These are phyloP conservation scores for Geotrichum restrictum DNA, from an alignment of 1,139 yeast species.

Conservation along the genomic window DNA sequence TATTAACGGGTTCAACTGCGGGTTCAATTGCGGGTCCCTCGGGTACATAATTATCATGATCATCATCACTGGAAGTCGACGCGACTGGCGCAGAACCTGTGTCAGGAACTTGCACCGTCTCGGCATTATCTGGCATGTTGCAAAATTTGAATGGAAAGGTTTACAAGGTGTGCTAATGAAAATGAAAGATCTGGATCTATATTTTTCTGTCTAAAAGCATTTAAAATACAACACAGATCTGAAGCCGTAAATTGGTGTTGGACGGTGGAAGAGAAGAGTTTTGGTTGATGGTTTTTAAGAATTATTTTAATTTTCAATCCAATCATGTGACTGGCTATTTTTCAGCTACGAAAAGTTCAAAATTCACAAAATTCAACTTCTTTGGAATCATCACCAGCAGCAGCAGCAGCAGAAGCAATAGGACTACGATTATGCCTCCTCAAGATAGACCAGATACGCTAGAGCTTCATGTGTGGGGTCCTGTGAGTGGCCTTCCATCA, in stretches of 20 bases:
- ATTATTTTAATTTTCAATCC: background rate
- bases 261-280: background rate
- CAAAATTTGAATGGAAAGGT: background rate
- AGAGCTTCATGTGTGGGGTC: constrained; percentile 60
- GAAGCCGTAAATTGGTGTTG: background rate
- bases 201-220: background rate
- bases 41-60: too few relatives aligned
- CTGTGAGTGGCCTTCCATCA: constrained; percentile 32
- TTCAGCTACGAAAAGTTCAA: background rate
- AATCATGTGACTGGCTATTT: background rate
- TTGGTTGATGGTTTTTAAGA: background rate
- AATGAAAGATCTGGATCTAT: background rate
- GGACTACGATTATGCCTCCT: background rate
- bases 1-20: too few relatives aligned
- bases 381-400: background rate
- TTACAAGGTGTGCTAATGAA: background rate
- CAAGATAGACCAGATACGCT: constrained; percentile 32
- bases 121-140: background rate
- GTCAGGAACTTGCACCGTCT: background rate
- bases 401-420: too few relatives aligned
- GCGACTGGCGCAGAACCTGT: background rate
- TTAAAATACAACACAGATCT: background rate
- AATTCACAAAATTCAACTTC: background rate
- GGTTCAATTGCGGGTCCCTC: too few relatives aligned
- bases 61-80: too few relatives aligned